Evolutionary conservation across 305 asterid genomes (phyloP), one percentile per base, ranked within the genome.

Genomic region (Fraxinus sp.): DNA sequence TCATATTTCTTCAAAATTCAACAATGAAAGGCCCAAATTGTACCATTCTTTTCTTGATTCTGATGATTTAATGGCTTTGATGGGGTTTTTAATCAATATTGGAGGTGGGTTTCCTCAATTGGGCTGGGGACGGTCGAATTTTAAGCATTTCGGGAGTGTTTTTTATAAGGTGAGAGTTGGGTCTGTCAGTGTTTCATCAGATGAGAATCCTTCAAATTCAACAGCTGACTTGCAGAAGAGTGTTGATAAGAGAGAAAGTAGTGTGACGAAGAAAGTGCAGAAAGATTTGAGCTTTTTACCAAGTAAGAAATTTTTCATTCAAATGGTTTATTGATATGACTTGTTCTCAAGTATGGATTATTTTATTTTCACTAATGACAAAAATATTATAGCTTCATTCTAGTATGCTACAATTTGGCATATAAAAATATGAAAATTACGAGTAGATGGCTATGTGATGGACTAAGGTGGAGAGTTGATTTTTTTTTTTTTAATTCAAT

Each of bases 241-340:
- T 41, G 24, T 26, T 28, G 68, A 52, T 77, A 28, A 77, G 13
- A 77, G 37, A 18, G 80, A 77, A 24, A 13, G 16, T 49, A 77
- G 36, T 11, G 24, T 28, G 22, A 36, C 68, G 39, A 52, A 52
- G 71, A 52, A 16, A 26, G 18, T 30, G 28, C 66, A 6, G 7
- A 77, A 32, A 62, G 80, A 52, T 35, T 77, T 52, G 35, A 77
- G 68, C 80, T 77, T 57, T 77, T 52, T 77, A 32, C 72, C 80
- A n/a, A 77, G 80, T 77, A 35, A 55, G 80, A 59, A 59, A 2
- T 30, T 77, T 77, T 18, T 77, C 37, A 26, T 20, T 77, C 26
- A 7, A 20, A 6, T 59, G 26, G 28, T 77, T 43, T 16, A 74
- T 43, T 36, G 18, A 36, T 22, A 22, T n/a, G 57, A 7, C 30